Evolutionary conservation across 139 green algal species (phyloP).

Genomic region (Closterium sp.): DNA sequence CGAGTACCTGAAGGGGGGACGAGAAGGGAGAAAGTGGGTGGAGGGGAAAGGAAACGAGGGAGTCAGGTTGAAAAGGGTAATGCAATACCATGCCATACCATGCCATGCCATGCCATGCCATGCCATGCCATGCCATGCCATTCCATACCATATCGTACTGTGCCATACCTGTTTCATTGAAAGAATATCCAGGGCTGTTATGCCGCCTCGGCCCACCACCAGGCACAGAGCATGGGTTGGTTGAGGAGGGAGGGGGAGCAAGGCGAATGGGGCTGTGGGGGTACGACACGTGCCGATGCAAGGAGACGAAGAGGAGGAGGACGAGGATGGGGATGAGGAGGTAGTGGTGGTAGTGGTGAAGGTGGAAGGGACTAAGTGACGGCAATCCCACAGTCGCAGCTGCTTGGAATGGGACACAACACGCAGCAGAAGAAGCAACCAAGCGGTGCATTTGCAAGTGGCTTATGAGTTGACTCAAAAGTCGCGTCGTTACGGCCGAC

Average conservation of each 20-base stretch:
- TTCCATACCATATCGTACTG: not conserved
- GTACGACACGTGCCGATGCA: not conserved
- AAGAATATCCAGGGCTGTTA: not conserved
- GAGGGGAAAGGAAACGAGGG: not conserved
- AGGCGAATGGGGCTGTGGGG: not conserved
- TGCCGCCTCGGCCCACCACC: not conserved
- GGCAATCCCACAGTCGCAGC: not conserved
- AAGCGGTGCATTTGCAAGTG: too few species aligned
- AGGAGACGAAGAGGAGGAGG: not conserved
- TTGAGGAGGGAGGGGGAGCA: not conserved
- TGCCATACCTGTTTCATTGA: not conserved
- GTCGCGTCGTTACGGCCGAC: too few species aligned
- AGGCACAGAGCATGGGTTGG: not conserved
- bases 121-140: not conserved
- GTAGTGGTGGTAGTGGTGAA: not conserved
- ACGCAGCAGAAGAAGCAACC: too few species aligned
- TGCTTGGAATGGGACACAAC: not conserved
- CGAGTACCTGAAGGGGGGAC: not conserved
- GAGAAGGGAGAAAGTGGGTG: not conserved
- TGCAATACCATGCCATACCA: too few species aligned
- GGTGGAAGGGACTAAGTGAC: not conserved
- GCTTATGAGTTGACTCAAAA: too few species aligned
- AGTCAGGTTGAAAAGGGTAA: too few species aligned
- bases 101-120: not conserved
- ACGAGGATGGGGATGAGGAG: not conserved